Evolutionary conservation across 768 basidiomycete species (phyloP), one percentile per base, ranked within the genome.

Genomic region (Pilatotrama ljubarskyi): DNA sequence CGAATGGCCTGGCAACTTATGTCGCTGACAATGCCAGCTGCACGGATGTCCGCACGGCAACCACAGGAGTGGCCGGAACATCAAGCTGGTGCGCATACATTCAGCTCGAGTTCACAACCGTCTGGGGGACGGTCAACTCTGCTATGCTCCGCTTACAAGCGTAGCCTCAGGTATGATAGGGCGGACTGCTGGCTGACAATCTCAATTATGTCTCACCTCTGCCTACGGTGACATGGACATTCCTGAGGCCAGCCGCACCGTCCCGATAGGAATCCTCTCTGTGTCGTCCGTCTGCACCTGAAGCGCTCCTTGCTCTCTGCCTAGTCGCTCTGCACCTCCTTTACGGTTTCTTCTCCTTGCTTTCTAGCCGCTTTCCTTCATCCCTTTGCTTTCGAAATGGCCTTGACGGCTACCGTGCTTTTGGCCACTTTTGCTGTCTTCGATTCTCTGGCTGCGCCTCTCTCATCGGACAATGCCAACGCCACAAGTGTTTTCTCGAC

Each of bases 361-460:
- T 52, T 32, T 35, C 41, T 49, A 7, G 42, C 20, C 47, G 14
- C 26, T 32, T 20, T 29, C 8, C n/a, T 46, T 29, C 44, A 9
- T 59, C 29, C 6, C 24, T 14, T 40, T 42, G 48, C 54, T 46
- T 56, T 55, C 57, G 52, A 43, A 18, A 63, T 63, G 62, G 62
- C 62, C 53, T 63, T 59, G 58, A 63, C 36, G 58, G 58, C 58
- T 52, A 52, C 54, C n/a, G 41, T 63, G 26, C 36, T 63, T 25
- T 44, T 59, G 41, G 53, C 53, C 8, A 15, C 58, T 8, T 51
- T 59, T 29, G 52, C 54, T 18, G 20, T 53, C 41, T 48, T 63
- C 11, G 47, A 59, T 22, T 26, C 48, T 35, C n/a, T 55, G 25
- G 53, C 62, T 14, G 49, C 55, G 11, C 62, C 62, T 6, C 48